A percentile compares a stretch with the other conserved stretches of the same genome.
These are phyloP conservation scores for Fistulifera solaris DNA, from an alignment of 108 stramenopile genomes.

Conservation along the genomic window DNA sequence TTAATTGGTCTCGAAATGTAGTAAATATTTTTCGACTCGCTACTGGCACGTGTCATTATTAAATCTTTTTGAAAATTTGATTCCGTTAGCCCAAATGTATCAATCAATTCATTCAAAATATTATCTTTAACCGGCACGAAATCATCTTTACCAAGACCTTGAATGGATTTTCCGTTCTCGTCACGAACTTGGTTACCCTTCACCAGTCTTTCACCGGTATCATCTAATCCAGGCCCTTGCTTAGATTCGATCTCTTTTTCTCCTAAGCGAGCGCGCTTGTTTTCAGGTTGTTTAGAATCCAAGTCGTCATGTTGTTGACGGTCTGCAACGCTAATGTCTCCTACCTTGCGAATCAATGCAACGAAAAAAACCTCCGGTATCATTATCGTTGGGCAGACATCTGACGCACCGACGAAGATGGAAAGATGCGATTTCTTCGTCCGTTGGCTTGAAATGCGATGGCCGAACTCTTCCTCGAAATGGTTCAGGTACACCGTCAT, in stretches of 20 bases:
- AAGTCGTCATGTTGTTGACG: constrained; percentile 7
- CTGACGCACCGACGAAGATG: constrained; percentile 88
- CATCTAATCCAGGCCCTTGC: constrained; percentile 14
- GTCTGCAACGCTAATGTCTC: constrained; percentile 43
- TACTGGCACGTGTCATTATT: constrained; percentile 59
- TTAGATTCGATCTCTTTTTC: constrained; percentile 9
- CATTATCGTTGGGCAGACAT: constrained; percentile 92
- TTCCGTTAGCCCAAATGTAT: constrained; percentile 56
- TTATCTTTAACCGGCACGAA: constrained; percentile 52
- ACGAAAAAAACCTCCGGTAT: constrained; percentile 98
- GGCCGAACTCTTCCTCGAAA: constrained; percentile 42
- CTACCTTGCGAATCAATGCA: constrained; percentile 78
- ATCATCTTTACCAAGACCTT: constrained; percentile 47
- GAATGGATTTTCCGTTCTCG: constrained; percentile 30
- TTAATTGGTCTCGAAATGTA: constrained; percentile 62
- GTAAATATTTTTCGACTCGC: constrained; percentile 68
- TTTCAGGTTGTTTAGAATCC: constrained; percentile 8
- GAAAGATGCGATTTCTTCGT: constrained; percentile 61
- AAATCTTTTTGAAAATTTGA: constrained; percentile 55
- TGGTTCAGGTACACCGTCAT: constrained; percentile 58
- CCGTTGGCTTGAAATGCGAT: constrained; percentile 78
- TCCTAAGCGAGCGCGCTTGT: constrained; percentile 9
- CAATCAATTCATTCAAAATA: constrained; percentile 48
- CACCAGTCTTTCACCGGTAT: constrained; percentile 9
- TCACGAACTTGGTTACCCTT: constrained; percentile 19